A percentile compares a stretch with the other conserved stretches of the same genome.
phyloP scores from a whole-genome alignment of 2,329 filamentous ascomycete species.

The Madurella mycetomatis region DNA sequence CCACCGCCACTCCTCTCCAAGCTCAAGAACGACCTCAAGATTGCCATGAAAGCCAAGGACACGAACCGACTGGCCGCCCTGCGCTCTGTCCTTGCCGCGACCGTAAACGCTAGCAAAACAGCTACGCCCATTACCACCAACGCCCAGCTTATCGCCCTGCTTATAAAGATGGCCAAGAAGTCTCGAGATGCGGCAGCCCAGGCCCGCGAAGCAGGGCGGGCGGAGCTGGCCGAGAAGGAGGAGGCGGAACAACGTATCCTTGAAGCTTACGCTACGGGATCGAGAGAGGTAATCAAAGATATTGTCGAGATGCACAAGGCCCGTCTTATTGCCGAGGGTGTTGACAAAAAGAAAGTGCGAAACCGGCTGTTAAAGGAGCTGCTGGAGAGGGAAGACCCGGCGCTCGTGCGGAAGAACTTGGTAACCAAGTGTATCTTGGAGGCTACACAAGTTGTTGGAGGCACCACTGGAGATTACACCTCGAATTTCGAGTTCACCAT shows the following conservation, averaged over 20 bases:
- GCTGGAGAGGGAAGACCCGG: constrained; percentile 43
- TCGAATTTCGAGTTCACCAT: no score
- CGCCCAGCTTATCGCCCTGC: constrained; percentile 61
- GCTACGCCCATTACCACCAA: constrained; percentile 65
- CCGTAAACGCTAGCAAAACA: constrained; percentile 73
- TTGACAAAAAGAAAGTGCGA: constrained; percentile 43
- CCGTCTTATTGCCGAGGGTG: constrained; percentile 44
- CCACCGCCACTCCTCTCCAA: constrained; percentile 47
- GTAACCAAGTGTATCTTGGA: background rate
- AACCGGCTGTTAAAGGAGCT: constrained; percentile 62
- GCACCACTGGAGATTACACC: no score
- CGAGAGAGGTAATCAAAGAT: constrained; percentile 22
- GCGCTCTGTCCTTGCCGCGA: constrained; percentile 62
- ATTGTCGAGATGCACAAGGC: constrained; percentile 51
- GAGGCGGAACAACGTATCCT: constrained; percentile 60
- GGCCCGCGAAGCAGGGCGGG: constrained; percentile 58
- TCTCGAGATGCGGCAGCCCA: constrained; percentile 58
- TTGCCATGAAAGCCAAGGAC: constrained; percentile 63
- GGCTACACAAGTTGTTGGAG: background rate
- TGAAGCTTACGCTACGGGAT: constrained; percentile 54
- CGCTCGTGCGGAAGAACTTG: constrained; percentile 54
- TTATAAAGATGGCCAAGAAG: constrained; percentile 59
- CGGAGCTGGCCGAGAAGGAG: constrained; percentile 69
- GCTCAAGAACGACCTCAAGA: constrained; percentile 59
- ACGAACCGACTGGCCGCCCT: constrained; percentile 62